These are phyloP conservation scores for Xylogone sp. DNA, from an alignment of 2,329 filamentous ascomycete species.

Conservation along the genomic window DNA sequence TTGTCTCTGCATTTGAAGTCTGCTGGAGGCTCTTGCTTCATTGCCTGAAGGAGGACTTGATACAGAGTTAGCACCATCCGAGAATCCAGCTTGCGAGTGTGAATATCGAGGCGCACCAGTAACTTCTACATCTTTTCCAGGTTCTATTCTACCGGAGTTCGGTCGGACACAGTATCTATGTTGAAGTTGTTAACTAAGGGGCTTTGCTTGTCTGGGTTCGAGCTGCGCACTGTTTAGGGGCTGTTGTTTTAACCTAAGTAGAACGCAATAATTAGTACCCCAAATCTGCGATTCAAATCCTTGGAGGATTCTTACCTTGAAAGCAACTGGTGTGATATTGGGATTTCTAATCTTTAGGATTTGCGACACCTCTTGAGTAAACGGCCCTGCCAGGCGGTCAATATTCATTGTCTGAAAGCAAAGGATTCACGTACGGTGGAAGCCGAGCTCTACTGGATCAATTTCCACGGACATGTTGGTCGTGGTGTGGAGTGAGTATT, in stretches of 20 bases:
- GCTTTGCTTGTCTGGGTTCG: neutral
- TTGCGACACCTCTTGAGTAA: slow-evolving; percentile 63
- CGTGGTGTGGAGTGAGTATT: slow-evolving; percentile 17
- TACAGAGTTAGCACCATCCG: neutral
- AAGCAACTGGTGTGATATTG: slow-evolving; percentile 59
- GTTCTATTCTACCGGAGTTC: slow-evolving; percentile 93
- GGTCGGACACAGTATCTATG: slow-evolving; percentile 92
- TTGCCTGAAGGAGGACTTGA: slow-evolving; percentile 88
- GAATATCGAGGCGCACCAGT: slow-evolving; percentile 58
- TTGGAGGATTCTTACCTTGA: slow-evolving; percentile 54
- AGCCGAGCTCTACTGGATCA: slow-evolving; percentile 85
- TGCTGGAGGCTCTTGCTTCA: slow-evolving; percentile 87
- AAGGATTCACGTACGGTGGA: slow-evolving; percentile 67
- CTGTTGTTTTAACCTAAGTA: slow-evolving; percentile 91
- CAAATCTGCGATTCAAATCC: slow-evolving; percentile 8
- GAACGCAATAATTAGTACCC: slow-evolving; percentile 22
- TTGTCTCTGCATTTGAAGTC: slow-evolving; percentile 95
- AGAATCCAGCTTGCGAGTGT: neutral
- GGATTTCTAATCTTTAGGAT: slow-evolving; percentile 62
- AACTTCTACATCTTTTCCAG: slow-evolving; percentile 86
- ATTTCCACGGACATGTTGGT: slow-evolving; percentile 88
- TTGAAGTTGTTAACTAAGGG: slow-evolving; percentile 17
- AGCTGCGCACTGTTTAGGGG: slow-evolving; percentile 85
- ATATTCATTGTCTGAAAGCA: neutral
- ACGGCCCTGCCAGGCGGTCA: slow-evolving; percentile 51